phyloP scores from a whole-genome alignment of 176 grass and related monocot species.

The Puya raimondii region DNA sequence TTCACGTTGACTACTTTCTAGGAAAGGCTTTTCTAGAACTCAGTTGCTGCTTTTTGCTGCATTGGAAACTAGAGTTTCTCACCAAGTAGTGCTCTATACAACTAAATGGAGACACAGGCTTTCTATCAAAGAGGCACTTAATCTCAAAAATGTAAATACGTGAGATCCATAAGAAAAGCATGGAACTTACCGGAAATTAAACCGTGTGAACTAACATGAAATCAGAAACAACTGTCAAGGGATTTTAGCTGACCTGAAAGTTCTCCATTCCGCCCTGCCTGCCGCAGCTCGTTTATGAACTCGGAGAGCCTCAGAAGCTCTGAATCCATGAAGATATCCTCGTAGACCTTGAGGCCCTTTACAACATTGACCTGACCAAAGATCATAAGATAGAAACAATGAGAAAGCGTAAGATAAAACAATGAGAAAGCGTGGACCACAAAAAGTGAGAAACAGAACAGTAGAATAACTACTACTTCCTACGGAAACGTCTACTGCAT shows the following conservation, averaged over 20 bases:
- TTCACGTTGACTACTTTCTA: too few relatives aligned
- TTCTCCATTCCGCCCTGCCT: slow-evolving; percentile 75
- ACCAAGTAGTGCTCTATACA: too few relatives aligned
- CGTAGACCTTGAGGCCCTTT: slow-evolving; percentile 93
- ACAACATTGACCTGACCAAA: slow-evolving; percentile 86
- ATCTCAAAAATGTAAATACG: too few relatives aligned
- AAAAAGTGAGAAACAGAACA: neutral
- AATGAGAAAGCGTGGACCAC: slow-evolving; percentile 7
- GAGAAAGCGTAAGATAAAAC: neutral
- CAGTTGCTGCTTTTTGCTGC: too few relatives aligned
- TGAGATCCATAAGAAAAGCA: too few relatives aligned
- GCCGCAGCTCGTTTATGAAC: slow-evolving; percentile 81
- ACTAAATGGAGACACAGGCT: too few relatives aligned
- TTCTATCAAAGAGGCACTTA: too few relatives aligned
- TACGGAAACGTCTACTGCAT: slow-evolving; percentile 54
- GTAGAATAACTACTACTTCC: slow-evolving; percentile 44
- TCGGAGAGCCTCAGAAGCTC: slow-evolving; percentile 75
- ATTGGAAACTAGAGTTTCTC: too few relatives aligned
- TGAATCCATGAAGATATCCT: slow-evolving; percentile 77
- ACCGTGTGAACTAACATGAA: neutral
- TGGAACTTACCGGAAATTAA: neutral
- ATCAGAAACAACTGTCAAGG: neutral
- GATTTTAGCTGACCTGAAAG: slow-evolving; percentile 80
- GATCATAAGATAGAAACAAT: slow-evolving; percentile 15
- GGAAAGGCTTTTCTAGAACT: too few relatives aligned